These are phyloP conservation scores for Sonneratia alba DNA, from an alignment of 345 rosid genomes.

Conservation along the genomic window DNA sequence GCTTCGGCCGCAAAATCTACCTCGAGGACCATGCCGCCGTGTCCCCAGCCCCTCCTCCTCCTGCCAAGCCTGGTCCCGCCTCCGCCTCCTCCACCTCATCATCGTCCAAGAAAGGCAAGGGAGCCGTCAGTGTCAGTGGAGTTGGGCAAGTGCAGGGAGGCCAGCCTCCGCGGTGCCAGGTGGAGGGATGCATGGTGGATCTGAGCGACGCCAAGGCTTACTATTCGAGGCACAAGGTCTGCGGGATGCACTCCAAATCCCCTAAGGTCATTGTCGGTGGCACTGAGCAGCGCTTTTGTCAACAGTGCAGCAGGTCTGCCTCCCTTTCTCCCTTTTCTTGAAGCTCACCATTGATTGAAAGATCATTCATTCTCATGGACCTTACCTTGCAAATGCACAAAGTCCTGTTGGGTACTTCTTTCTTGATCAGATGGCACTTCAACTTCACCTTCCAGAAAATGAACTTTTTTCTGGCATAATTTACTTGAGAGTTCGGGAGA, in stretches of 20 bases:
- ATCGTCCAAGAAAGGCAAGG: constrained; percentile 23
- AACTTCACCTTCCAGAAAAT: too few relatives aligned
- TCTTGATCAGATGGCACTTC: too few relatives aligned
- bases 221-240: constrained; percentile 90
- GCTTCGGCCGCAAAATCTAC: constrained; percentile 67
- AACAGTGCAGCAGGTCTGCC: constrained; percentile 90
- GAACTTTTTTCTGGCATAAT: too few relatives aligned
- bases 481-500: too few relatives aligned
- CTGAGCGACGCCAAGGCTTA: constrained; percentile 89
- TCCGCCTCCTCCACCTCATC: constrained; percentile 8
- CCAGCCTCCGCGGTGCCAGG: constrained; percentile 85
- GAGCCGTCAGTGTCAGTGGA: constrained; percentile 13
- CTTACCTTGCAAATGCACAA: too few relatives aligned
- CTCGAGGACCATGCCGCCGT: constrained; percentile 47
- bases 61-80: constrained; percentile 21
- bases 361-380: too few relatives aligned
- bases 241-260: constrained; percentile 78
- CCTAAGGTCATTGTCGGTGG: constrained; percentile 70
- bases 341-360: neutral
- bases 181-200: constrained; percentile 88
- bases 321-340: neutral
- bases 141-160: constrained; percentile 31
- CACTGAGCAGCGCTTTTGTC: constrained; percentile 88
- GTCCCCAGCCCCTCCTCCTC: constrained; percentile 7
- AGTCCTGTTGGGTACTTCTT: too few relatives aligned